Percentiles rank a stretch among this genome's conserved stretches.
Evolutionary conservation across 108 stramenopile species (phyloP).

Genomic region (Mediolabrus comicus): DNA sequence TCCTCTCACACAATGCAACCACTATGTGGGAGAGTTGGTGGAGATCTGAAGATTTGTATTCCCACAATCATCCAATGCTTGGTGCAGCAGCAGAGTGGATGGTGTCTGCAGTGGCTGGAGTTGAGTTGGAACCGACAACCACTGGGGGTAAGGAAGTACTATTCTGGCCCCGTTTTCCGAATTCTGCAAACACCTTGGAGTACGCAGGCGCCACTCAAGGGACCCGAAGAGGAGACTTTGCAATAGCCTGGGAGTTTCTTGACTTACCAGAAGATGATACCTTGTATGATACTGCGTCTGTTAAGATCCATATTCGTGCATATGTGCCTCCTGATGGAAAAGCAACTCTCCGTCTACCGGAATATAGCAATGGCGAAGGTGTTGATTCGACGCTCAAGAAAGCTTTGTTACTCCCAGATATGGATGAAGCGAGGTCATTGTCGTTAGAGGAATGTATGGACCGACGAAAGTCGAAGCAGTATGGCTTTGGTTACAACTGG

Average conservation of each 20-base stretch:
- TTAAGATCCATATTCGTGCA: constrained; percentile 28
- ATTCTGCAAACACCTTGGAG: constrained; percentile 22
- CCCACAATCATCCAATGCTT: constrained; percentile 61
- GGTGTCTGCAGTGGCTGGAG: constrained; percentile 47
- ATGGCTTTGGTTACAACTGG: constrained; percentile 42
- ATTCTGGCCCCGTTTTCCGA: constrained; percentile 47
- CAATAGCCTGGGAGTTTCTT: constrained; percentile 38
- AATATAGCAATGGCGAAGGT: constrained; percentile 40
- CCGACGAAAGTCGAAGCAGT: constrained; percentile 25
- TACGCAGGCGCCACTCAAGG: constrained; percentile 45
- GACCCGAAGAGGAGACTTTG: constrained; percentile 42
- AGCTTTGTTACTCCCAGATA: constrained; percentile 18
- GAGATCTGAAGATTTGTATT: constrained; percentile 46
- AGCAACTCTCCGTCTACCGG: constrained; percentile 36
- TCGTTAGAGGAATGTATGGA: constrained; percentile 21
- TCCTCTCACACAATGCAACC: constrained; percentile 53
- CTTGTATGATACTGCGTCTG: constrained; percentile 19
- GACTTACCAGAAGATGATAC: constrained; percentile 8
- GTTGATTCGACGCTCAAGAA: constrained; percentile 33
- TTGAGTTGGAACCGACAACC: constrained; percentile 32
- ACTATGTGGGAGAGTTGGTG: constrained; percentile 58
- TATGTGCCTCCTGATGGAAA: constrained; percentile 44
- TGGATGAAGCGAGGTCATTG: constrained; percentile 19
- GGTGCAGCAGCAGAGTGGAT: constrained; percentile 54
- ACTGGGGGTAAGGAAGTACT: constrained; percentile 25